Percentiles rank a stretch among this genome's conserved stretches.
Conservation (phyloP, 106 monocot species). For the Acanthochlamys bracteata region DNA sequence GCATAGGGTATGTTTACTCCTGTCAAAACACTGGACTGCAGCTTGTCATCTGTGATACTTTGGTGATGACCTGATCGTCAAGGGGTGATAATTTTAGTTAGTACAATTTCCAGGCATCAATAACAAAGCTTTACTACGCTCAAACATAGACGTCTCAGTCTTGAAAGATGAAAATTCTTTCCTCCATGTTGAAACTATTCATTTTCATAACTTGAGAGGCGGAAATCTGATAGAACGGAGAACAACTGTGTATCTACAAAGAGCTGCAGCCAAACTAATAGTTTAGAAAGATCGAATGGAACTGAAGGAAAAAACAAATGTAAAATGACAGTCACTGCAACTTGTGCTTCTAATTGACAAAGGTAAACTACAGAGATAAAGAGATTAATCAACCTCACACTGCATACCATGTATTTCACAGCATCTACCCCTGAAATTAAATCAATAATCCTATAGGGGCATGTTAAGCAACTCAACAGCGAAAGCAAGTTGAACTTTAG, state of each 20-base stretch:
- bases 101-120: too few species aligned
- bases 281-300: neutral
- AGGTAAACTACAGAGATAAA: neutral
- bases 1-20: too few species aligned
- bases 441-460: too few species aligned
- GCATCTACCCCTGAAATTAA: neutral
- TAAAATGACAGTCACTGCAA: neutral
- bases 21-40: too few species aligned
- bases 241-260: slow-evolving; percentile 85
- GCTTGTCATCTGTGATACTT: too few species aligned
- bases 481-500: too few species aligned
- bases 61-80: too few species aligned
- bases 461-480: too few species aligned
- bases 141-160: too few species aligned
- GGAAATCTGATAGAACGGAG: slow-evolving; percentile 72
- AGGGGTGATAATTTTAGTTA: too few species aligned
- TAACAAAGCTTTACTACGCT: too few species aligned
- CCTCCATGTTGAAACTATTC: slow-evolving; percentile 15
- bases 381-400: neutral
- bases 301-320: neutral
- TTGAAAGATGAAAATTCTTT: neutral
- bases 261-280: slow-evolving; percentile 35
- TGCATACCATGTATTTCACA: neutral
- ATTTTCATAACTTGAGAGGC: slow-evolving; percentile 65
- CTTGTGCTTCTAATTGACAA: neutral